Conservation (phyloP, 306 rosid genomes). For the Mimosa bimucronata region DNA sequence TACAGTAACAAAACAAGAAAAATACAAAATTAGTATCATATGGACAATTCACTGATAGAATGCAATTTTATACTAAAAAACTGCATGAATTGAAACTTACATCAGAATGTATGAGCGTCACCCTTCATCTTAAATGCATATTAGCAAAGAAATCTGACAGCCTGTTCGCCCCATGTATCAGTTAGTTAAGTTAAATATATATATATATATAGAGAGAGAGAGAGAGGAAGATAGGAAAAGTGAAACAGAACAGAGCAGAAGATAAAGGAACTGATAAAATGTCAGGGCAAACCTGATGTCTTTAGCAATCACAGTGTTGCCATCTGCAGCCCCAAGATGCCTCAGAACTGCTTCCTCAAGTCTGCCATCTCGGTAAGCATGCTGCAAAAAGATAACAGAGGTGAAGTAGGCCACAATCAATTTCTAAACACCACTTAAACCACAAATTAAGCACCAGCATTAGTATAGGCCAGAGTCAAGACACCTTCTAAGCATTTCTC, state of each 20-base stretch:
- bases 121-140: slow-evolving; percentile 74
- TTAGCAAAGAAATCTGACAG: slow-evolving; percentile 82
- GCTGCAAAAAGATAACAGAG: slow-evolving; percentile 62
- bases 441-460: slow-evolving; percentile 23
- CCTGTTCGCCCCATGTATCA: slow-evolving; percentile 57
- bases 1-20: slow-evolving; percentile 19
- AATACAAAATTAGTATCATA: slow-evolving; percentile 14
- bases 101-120: slow-evolving; percentile 27
- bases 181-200: slow-evolving; percentile 25
- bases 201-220: not conserved
- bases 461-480: slow-evolving; percentile 20
- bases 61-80: slow-evolving; percentile 20
- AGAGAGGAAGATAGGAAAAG: not conserved
- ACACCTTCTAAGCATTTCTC: slow-evolving; percentile 23
- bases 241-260: slow-evolving; percentile 6
- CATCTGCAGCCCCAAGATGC: slow-evolving; percentile 92
- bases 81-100: slow-evolving; percentile 53
- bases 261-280: slow-evolving; percentile 5
- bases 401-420: slow-evolving; percentile 27
- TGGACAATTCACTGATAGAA: slow-evolving; percentile 1
- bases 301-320: slow-evolving; percentile 79
- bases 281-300: slow-evolving; percentile 65
- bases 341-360: slow-evolving; percentile 81
- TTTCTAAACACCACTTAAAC: slow-evolving; percentile 3
- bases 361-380: slow-evolving; percentile 83